These are phyloP conservation scores for Hysterium pulicare DNA, from an alignment of 2,329 filamentous ascomycete genomes.

Conservation along the genomic window DNA sequence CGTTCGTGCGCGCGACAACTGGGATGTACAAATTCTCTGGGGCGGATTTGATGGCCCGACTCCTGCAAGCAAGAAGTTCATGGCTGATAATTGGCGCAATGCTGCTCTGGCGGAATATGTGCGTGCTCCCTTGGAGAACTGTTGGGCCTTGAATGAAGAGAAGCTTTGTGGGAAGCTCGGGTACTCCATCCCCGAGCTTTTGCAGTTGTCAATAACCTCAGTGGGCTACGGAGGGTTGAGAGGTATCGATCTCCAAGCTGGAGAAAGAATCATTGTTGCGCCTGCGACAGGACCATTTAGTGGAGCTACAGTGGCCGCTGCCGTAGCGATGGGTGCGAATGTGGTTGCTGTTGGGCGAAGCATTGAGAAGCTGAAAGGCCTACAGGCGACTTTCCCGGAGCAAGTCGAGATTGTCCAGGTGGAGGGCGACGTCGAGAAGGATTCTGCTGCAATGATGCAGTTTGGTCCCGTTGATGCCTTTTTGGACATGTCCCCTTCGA, in stretches of 20 bases:
- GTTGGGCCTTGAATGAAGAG: slow-evolving; percentile 17
- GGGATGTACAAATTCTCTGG: slow-evolving; percentile 18
- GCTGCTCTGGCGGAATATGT: slow-evolving; percentile 32
- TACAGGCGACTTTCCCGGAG: slow-evolving; percentile 6
- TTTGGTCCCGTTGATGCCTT: slow-evolving; percentile 36
- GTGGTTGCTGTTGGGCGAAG: slow-evolving; percentile 52
- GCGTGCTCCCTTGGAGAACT: slow-evolving; percentile 33
- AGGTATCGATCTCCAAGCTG: slow-evolving; percentile 41
- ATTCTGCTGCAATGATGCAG: slow-evolving; percentile 29
- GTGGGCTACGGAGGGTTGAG: slow-evolving; percentile 46
- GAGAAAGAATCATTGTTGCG: slow-evolving; percentile 47
- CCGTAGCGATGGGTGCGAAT: slow-evolving; percentile 47
- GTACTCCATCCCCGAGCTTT: slow-evolving; percentile 41
- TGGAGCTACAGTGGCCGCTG: slow-evolving; percentile 46
- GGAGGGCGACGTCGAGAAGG: slow-evolving; percentile 37
- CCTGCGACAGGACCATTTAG: slow-evolving; percentile 51
- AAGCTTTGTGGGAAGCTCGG: slow-evolving; percentile 25
- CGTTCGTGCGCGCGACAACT: slow-evolving; percentile 36
- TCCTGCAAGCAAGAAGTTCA: slow-evolving; percentile 21
- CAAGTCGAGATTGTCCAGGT: slow-evolving; percentile 38
- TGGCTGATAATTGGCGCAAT: slow-evolving; percentile 32
- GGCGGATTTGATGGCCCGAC: slow-evolving; percentile 25
- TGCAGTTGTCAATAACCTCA: slow-evolving; percentile 31
- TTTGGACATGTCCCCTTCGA: slow-evolving; percentile 45
- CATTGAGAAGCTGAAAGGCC: slow-evolving; percentile 25